A percentile compares a stretch with the other conserved stretches of the same genome.
phyloP scores from a whole-genome alignment of 2,329 filamentous ascomycete genomes.

The Uncinocarpus reesii region DNA sequence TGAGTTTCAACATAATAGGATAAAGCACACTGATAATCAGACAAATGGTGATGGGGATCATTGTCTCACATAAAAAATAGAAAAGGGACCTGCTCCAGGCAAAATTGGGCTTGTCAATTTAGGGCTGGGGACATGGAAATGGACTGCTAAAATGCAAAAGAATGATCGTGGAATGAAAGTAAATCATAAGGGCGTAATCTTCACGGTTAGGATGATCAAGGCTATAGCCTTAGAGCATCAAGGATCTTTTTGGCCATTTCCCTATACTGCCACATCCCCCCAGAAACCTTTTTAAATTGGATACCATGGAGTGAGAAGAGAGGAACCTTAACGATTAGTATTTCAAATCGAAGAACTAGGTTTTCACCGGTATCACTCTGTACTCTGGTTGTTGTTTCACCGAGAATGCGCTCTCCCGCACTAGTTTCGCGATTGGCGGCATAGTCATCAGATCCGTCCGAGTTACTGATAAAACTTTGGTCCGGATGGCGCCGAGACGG shows the following conservation, averaged over 20 bases:
- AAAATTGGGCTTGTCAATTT: not conserved
- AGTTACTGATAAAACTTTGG: slow-evolving; percentile 67
- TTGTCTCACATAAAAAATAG: not conserved
- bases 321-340: slow-evolving; percentile 94
- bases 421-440: slow-evolving; percentile 40
- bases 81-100: no score
- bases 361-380: slow-evolving; percentile 78
- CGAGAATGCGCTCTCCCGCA: slow-evolving; percentile 53
- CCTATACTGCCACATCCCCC: slow-evolving; percentile 97
- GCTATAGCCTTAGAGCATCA: slow-evolving; percentile 67
- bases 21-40: not conserved
- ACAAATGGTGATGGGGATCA: not conserved
- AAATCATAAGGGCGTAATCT: not conserved
- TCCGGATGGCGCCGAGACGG: slow-evolving; percentile 44
- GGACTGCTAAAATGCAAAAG: not conserved
- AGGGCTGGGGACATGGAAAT: not conserved
- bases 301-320: slow-evolving; percentile 86
- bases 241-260: slow-evolving; percentile 96
- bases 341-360: slow-evolving; percentile 83
- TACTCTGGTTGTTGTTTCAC: slow-evolving; percentile 84
- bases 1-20: not conserved
- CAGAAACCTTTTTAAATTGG: slow-evolving; percentile 93
- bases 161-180: not conserved
- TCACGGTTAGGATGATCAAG: not conserved
- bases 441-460: slow-evolving; percentile 75